A percentile compares a stretch with the other conserved stretches of the same genome.
Evolutionary conservation across 2,329 filamentous ascomycete species (phyloP).

Genomic region (Sporothrix mexicana): DNA sequence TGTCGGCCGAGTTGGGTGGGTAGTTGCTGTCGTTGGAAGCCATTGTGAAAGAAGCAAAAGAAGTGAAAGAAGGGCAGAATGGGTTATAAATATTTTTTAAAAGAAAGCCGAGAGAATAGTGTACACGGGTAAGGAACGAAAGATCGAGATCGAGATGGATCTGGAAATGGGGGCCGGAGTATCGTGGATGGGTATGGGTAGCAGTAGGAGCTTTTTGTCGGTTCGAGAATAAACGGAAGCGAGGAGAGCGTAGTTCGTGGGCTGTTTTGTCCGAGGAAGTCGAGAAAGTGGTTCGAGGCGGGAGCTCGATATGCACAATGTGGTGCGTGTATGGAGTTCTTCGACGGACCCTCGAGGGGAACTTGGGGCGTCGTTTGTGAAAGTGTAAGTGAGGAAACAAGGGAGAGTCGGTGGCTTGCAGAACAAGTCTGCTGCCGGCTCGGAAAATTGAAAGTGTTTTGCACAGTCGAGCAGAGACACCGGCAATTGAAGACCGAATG

Average conservation of each 20-base stretch:
- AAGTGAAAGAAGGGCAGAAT: not conserved
- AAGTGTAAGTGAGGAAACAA: not conserved
- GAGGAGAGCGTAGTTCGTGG: conserved; percentile 5
- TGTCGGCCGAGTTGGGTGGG: conserved; percentile 39
- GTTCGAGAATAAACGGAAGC: conserved; percentile 22
- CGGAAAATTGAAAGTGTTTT: not conserved
- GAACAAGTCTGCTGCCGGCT: conserved; percentile 32
- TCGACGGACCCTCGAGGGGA: not conserved
- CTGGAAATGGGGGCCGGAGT: not conserved
- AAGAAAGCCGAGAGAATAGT: not conserved
- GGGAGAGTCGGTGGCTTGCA: conserved; percentile 26
- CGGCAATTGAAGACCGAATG: conserved; percentile 11
- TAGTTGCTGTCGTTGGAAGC: conserved; percentile 37
- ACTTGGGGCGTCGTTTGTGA: not conserved
- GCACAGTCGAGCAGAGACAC: not conserved
- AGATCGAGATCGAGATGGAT: conserved; percentile 17
- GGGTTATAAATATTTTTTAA: not conserved
- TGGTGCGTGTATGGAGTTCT: not conserved
- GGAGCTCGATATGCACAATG: not conserved
- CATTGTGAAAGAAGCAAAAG: conserved; percentile 29
- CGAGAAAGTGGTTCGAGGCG: conserved; percentile 20
- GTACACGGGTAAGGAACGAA: not conserved
- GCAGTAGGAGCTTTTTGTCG: not conserved
- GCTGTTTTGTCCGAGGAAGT: not conserved
- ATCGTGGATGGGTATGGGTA: conserved; percentile 14